A percentile compares a stretch with the other conserved stretches of the same genome.
Evolutionary conservation across 208 protist genomes (phyloP).

Genomic region (Leptomonas seymouri): DNA sequence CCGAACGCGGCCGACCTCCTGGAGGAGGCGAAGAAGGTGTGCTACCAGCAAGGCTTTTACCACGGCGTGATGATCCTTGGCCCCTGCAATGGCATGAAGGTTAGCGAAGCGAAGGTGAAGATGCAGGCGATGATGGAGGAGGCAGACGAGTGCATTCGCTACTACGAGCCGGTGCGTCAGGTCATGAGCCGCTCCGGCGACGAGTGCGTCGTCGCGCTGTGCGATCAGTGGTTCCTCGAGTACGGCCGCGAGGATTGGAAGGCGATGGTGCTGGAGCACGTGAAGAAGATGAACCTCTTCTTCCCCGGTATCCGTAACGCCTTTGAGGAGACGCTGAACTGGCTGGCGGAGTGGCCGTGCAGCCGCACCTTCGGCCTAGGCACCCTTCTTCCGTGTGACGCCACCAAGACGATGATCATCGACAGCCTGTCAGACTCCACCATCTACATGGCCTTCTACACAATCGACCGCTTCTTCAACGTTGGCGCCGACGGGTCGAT

Average conservation of each 20-base stretch:
- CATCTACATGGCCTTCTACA: conserved; percentile 99
- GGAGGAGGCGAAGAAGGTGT: conserved; percentile 97
- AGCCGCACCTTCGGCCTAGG: conserved; percentile 99
- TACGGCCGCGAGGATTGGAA: conserved; percentile 99
- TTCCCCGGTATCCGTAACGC: conserved; percentile 88
- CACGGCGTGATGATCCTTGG: conserved; percentile 94
- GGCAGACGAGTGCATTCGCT: conserved; percentile 83
- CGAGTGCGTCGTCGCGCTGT: conserved; percentile 99
- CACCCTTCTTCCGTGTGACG: conserved; percentile 97
- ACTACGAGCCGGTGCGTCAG: conserved; percentile 96
- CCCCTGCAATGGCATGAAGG: conserved; percentile 74
- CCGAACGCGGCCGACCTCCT: conserved; percentile 97
- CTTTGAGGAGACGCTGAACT: conserved; percentile 96
- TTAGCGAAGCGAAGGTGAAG: conserved; percentile 95
- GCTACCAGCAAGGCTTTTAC: conserved; percentile 99
- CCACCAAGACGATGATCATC: conserved; percentile 95
- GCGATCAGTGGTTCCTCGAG: conserved; percentile 99
- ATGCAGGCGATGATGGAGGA: conserved; percentile 86
- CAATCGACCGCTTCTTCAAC: conserved; percentile 98
- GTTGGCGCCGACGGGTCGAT: conserved; percentile 56
- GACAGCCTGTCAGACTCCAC: conserved; percentile 99
- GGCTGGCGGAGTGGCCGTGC: conserved; percentile 99
- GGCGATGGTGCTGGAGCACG: conserved; percentile 77
- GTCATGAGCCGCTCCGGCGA: conserved; percentile 99
- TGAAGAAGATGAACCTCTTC: conserved; percentile 95